These are phyloP conservation scores for Lasiosphaeriaceae sp. DNA, from an alignment of 495 filamentous ascomycete species.

Conservation along the genomic window DNA sequence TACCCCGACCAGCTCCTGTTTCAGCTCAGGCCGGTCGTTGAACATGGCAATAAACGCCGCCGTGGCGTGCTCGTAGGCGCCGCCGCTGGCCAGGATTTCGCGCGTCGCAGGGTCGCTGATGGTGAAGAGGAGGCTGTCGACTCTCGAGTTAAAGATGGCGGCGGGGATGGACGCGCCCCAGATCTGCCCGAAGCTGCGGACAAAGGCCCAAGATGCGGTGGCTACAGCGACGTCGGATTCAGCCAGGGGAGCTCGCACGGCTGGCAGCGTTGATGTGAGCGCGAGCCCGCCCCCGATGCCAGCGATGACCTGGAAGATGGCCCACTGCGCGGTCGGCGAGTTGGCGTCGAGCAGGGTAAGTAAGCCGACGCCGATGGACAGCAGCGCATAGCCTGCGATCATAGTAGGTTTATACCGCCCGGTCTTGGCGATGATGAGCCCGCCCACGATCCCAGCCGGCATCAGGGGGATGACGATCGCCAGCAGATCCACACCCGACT, in stretches of 20 bases:
- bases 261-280: constrained; percentile 31
- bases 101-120: constrained; percentile 24
- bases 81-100: constrained; percentile 14
- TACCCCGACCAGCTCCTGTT: too few species aligned
- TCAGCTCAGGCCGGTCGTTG: too few species aligned
- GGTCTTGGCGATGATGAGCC: constrained; percentile 34
- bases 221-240: constrained; percentile 38
- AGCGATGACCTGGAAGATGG: constrained; percentile 11
- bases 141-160: constrained; percentile 46
- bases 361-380: constrained; percentile 40
- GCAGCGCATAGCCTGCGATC: constrained; percentile 32
- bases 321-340: constrained; percentile 1
- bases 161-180: constrained; percentile 50
- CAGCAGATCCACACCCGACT: constrained; percentile 38
- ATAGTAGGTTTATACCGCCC: constrained; percentile 47
- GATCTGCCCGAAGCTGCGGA: constrained; percentile 44
- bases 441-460: constrained; percentile 27
- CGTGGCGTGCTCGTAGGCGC: constrained; percentile 22
- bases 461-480: constrained; percentile 32
- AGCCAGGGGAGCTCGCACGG: constrained; percentile 33
- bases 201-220: constrained; percentile 43
- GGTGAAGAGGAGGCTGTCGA: constrained; percentile 10
- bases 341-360: constrained; percentile 29
- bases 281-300: constrained; percentile 32
- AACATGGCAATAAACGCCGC: too few species aligned